Evolutionary conservation across 2,329 filamentous ascomycete genomes (phyloP).

Genomic region (Epichloe gansuensis): DNA sequence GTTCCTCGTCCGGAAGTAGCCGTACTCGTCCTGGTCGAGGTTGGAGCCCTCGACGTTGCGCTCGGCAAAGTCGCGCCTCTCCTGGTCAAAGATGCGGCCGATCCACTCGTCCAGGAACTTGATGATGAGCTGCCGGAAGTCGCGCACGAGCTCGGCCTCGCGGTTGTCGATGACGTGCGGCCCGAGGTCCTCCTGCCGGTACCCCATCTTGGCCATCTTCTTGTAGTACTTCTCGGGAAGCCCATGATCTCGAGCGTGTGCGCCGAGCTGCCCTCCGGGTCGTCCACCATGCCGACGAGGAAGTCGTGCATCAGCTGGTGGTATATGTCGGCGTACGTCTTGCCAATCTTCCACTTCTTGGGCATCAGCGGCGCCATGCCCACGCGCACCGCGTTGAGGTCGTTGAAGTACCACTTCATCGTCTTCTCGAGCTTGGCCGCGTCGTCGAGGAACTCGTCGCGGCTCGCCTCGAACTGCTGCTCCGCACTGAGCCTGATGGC

Average conservation of each 20-base stretch:
- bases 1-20: conserved; percentile 84
- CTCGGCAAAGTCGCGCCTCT: conserved; percentile 69
- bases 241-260: conserved; percentile 87
- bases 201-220: conserved; percentile 87
- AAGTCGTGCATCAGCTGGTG: conserved; percentile 95
- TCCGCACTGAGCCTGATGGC: conserved; percentile 64
- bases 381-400: conserved; percentile 85
- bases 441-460: conserved; percentile 69
- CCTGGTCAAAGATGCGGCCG: conserved; percentile 76
- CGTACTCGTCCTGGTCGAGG: conserved; percentile 77
- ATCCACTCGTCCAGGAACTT: conserved; percentile 96
- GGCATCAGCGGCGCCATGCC: conserved; percentile 89
- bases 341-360: conserved; percentile 91
- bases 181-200: conserved; percentile 60
- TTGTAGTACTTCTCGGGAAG: conserved; percentile 92
- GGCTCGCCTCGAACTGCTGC: conserved; percentile 59
- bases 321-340: conserved; percentile 82
- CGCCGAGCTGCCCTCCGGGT: conserved; percentile 70
- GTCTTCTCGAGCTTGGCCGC: conserved; percentile 74
- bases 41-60: conserved; percentile 62
- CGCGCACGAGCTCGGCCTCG: conserved; percentile 78
- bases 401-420: conserved; percentile 95
- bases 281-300: conserved; percentile 69
- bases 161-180: conserved; percentile 86
- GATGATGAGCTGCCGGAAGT: conserved; percentile 92